These are phyloP conservation scores for Cystobasidium onofrii DNA, from an alignment of 768 basidiomycete species.

Conservation along the genomic window DNA sequence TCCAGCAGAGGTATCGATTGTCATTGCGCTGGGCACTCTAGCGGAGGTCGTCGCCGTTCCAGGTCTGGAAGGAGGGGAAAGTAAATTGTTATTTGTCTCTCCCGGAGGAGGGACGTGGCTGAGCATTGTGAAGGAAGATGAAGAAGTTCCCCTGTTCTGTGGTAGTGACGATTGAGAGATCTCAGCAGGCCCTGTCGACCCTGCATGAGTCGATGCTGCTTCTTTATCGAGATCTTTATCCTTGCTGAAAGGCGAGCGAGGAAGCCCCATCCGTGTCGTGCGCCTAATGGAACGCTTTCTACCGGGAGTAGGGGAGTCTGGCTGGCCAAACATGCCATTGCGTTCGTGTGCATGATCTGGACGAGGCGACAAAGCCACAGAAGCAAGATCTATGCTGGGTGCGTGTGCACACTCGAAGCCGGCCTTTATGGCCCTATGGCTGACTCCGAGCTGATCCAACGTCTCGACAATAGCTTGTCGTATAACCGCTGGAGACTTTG, in stretches of 20 bases:
- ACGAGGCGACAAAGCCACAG: constrained; percentile 48
- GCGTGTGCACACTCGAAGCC: constrained; percentile 95
- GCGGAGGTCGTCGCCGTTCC: constrained; percentile 53
- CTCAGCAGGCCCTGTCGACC: not conserved
- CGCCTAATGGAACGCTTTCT: constrained; percentile 25
- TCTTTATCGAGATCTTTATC: constrained; percentile 36
- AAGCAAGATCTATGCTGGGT: constrained; percentile 83
- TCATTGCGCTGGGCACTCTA: constrained; percentile 56
- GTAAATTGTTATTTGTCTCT: constrained; percentile 76
- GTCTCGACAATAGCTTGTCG: constrained; percentile 77
- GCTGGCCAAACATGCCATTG: constrained; percentile 20
- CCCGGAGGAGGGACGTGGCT: constrained; percentile 42
- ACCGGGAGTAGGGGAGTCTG: constrained; percentile 29
- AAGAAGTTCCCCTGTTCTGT: constrained; percentile 8
- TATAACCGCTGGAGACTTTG: constrained; percentile 70
- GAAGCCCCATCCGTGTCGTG: constrained; percentile 19
- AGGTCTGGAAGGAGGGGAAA: constrained; percentile 46
- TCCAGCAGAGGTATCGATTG: constrained; percentile 49
- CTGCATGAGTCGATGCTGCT: not conserved
- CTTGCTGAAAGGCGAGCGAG: constrained; percentile 36
- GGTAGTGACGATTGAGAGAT: constrained; percentile 25
- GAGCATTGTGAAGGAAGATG: constrained; percentile 37
- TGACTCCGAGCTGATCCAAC: constrained; percentile 87
- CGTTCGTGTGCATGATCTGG: constrained; percentile 1
- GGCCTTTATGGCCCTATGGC: constrained; percentile 77